A percentile compares a stretch with the other conserved stretches of the same genome.
Conservation (phyloP, 768 basidiomycete species). For the Pleurotus salmoneostramineus region DNA sequence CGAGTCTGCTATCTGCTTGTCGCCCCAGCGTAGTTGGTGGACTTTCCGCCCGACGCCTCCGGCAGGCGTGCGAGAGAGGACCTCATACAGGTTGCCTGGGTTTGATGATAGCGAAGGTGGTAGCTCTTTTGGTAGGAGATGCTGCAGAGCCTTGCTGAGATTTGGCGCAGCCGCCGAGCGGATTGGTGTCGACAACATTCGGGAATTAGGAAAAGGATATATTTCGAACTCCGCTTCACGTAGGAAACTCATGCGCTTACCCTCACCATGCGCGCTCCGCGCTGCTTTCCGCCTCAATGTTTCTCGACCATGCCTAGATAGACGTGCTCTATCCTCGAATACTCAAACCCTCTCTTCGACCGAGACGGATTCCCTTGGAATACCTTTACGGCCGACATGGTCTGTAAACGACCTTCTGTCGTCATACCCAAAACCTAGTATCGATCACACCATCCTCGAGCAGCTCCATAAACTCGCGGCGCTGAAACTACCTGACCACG, state of each 20-base stretch:
- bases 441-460: slow-evolving; percentile 53
- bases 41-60: slow-evolving; percentile 68
- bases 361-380: slow-evolving; percentile 53
- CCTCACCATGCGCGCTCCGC: slow-evolving; percentile 18
- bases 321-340: neutral
- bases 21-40: slow-evolving; percentile 70
- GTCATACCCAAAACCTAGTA: slow-evolving; percentile 67
- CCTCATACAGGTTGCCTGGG: slow-evolving; percentile 68
- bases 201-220: slow-evolving; percentile 11
- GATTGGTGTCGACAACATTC: slow-evolving; percentile 33
- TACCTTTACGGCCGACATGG: slow-evolving; percentile 72
- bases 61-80: slow-evolving; percentile 63
- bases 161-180: slow-evolving; percentile 15
- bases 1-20: slow-evolving; percentile 60
- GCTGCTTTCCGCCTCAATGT: slow-evolving; percentile 12
- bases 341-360: slow-evolving; percentile 7
- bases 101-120: slow-evolving; percentile 55
- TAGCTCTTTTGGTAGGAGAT: slow-evolving; percentile 51
- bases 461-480: slow-evolving; percentile 74
- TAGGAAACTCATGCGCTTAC: slow-evolving; percentile 6
- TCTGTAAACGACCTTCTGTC: slow-evolving; percentile 74
- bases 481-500: slow-evolving; percentile 58
- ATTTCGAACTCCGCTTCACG: slow-evolving; percentile 18
- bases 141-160: slow-evolving; percentile 38
- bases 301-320: neutral